These are phyloP conservation scores for Calonectria pseudoreteaudii DNA, from an alignment of 2,329 filamentous ascomycete genomes.

Conservation along the genomic window DNA sequence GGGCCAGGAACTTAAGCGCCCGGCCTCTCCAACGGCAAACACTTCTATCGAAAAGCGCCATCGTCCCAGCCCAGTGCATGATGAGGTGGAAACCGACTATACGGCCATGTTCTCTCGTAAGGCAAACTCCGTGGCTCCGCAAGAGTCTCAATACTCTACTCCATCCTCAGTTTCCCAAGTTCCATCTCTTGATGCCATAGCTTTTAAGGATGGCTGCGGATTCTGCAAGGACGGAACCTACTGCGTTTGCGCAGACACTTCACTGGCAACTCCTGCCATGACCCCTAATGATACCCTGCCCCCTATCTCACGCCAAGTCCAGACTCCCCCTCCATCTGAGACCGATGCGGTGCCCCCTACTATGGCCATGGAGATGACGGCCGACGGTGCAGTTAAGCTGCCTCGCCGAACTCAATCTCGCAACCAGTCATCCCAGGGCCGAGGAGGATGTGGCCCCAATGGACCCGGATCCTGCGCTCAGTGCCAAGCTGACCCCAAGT, in stretches of 20 bases:
- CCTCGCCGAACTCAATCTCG: constrained; percentile 54
- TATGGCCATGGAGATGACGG: constrained; percentile 68
- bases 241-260: constrained; percentile 80
- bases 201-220: constrained; percentile 77
- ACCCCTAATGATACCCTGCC: constrained; percentile 55
- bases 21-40: constrained; percentile 57
- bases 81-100: constrained; percentile 79
- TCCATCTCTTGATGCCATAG: constrained; percentile 51
- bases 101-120: constrained; percentile 72
- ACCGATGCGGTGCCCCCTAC: constrained; percentile 66
- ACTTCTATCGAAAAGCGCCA: constrained; percentile 67
- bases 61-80: constrained; percentile 62
- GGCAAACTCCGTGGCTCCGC: constrained; percentile 41
- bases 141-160: constrained; percentile 38
- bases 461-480: constrained; percentile 84
- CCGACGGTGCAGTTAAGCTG: constrained; percentile 71
- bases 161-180: constrained; percentile 52
- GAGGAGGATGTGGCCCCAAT: constrained; percentile 69
- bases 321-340: constrained; percentile 71
- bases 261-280: constrained; percentile 54
- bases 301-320: constrained; percentile 60
- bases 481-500: constrained; percentile 81
- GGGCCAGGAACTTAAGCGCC: constrained; percentile 59
- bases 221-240: constrained; percentile 87
- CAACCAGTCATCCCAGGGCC: constrained; percentile 43